Base-by-base conservation (phyloP, 2,329 filamentous ascomycete species). In the Neofusicoccum ribis region DNA sequence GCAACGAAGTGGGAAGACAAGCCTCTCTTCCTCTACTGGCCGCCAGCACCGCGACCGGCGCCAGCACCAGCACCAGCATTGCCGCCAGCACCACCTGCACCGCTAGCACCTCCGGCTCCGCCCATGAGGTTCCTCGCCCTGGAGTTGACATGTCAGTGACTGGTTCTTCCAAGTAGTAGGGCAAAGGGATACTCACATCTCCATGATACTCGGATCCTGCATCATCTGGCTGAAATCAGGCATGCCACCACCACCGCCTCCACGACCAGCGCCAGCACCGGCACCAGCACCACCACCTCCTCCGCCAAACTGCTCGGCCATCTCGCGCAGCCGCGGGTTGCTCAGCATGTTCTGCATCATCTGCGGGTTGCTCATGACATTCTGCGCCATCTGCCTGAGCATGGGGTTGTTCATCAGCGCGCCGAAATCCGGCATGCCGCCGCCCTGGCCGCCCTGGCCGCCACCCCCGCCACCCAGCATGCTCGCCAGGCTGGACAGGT, bases 371-470 rank as follows among this genome's bases (percentile, higher is more conserved):
- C 88, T 92, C 95, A 98, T 98, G 64, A 99, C 80, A 79, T 92
- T 97, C 83, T 97, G 92, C 4, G 95, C 95, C 93, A 98, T 97
- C 81, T 86, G 91, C 59, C 93, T 88, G 81, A 99, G 96, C 95
- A 98, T 98, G 64, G 95, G 95, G 83, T 98, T 99, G 83, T 84
- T 93, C 93, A 98, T 96, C 77, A 99, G 89, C 68, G 87, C 87
- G 69, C 87, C 81, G 27, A 99, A 83, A 77, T 98, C 94, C 12
- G 93, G 93, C 91, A 97, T 95, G 63, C 91, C 92, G 60, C 90
- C 88, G 9, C 80, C 87, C 31, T 80, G 84, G 14, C 83, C 88
- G 27, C 83, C 88, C 20, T 83, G 86, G 31, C 84, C 87, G 39
- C 77, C 83, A 7, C 82, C 88, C 7, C 80, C 87, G 31, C 80